Evolutionary conservation across 2,329 filamentous ascomycete genomes (phyloP).

Genomic region (Bipolaris bicolor): DNA sequence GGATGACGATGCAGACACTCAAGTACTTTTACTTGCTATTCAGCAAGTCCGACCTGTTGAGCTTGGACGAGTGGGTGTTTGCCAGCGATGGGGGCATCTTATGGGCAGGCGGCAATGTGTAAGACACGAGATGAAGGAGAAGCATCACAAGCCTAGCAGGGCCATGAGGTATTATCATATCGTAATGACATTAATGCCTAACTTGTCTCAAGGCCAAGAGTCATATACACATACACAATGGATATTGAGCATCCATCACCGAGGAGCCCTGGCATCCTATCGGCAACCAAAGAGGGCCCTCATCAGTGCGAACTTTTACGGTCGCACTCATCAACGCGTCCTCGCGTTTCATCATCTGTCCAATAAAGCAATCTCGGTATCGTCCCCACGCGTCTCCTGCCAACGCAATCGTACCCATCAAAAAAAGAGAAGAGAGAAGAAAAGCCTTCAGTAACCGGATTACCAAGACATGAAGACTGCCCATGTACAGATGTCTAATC

Average conservation of each 20-base stretch:
- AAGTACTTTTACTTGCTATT: conserved; percentile 70
- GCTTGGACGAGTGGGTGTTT: conserved; percentile 68
- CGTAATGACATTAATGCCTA: conserved; percentile 41
- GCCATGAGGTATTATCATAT: conserved; percentile 25
- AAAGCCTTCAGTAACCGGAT: conserved; percentile 36
- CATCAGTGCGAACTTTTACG: conserved; percentile 39
- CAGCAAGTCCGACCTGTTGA: conserved; percentile 61
- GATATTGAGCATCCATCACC: conserved; percentile 27
- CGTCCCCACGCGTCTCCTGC: conserved; percentile 23
- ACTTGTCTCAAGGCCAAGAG: conserved; percentile 24
- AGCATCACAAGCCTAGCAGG: background rate
- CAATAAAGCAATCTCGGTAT: conserved; percentile 33
- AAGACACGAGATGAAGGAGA: background rate
- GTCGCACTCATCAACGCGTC: conserved; percentile 26
- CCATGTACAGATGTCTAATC: conserved; percentile 43
- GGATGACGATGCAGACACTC: conserved; percentile 68
- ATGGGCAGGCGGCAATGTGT: conserved; percentile 12
- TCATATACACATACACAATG: conserved; percentile 31
- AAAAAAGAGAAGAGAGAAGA: conserved; percentile 26
- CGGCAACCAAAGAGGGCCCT: conserved; percentile 37
- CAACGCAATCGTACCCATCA: conserved; percentile 35
- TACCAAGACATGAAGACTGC: conserved; percentile 36
- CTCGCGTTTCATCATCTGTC: conserved; percentile 17
- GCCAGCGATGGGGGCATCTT: conserved; percentile 52
- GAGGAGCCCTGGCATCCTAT: conserved; percentile 40